Percentiles rank a stretch among this genome's conserved stretches.
Conservation (phyloP, 345 rosid species). For the Euphorbia pulcherrima region DNA sequence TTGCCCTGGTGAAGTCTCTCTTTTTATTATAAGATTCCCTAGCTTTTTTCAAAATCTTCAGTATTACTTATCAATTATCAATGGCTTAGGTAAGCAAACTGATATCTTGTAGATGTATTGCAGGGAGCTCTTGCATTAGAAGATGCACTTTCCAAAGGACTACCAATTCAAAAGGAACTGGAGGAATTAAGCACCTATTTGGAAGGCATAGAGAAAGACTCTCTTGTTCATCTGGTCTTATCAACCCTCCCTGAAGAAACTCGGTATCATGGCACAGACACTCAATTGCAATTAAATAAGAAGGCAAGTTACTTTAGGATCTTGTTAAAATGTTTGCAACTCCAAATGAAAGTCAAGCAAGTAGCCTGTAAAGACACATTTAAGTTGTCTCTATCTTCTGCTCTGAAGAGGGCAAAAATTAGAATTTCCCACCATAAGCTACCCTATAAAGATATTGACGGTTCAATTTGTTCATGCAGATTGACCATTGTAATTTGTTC, state of each 20-base stretch:
- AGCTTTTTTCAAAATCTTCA: not conserved
- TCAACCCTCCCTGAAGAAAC: constrained; percentile 92
- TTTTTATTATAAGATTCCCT: not conserved
- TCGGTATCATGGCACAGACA: constrained; percentile 62
- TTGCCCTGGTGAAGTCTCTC: constrained; percentile 61
- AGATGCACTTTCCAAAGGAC: constrained; percentile 83
- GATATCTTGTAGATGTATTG: constrained; percentile 17
- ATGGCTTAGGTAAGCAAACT: constrained; percentile 20
- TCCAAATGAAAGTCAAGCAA: constrained; percentile 63
- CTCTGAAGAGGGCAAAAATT: not conserved
- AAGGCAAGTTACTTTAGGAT: constrained; percentile 44
- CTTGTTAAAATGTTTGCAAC: constrained; percentile 12
- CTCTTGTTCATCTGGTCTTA: constrained; percentile 66
- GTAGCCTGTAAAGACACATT: not conserved
- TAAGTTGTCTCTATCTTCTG: not conserved
- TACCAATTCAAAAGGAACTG: constrained; percentile 78
- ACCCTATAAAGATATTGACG: not conserved
- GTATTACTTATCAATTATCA: constrained; percentile 1
- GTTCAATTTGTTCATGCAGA: not conserved
- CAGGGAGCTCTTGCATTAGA: constrained; percentile 89
- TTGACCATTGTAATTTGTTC: constrained; percentile 1
- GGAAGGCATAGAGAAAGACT: constrained; percentile 66
- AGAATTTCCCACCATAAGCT: not conserved
- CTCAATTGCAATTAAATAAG: constrained; percentile 63
- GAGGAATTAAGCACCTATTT: constrained; percentile 53